A percentile compares a stretch with the other conserved stretches of the same genome.
These are phyloP conservation scores for Lathyrus oleraceus DNA, from an alignment of 306 rosid genomes.

Conservation along the genomic window DNA sequence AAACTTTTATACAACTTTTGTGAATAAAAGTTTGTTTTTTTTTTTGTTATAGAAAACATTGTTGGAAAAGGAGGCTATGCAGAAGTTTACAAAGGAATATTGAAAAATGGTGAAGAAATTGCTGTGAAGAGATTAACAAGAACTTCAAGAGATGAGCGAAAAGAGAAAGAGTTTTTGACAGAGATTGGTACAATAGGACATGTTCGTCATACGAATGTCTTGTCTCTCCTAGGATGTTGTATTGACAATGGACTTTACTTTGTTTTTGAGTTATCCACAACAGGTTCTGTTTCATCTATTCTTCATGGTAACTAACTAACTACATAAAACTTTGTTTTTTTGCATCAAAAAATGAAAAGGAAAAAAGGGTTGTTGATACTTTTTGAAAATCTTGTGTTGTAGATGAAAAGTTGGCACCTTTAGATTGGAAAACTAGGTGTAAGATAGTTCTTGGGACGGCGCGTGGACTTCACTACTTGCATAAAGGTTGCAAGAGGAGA, in stretches of 20 bases:
- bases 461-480: constrained; percentile 84
- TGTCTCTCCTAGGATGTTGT: constrained; percentile 83
- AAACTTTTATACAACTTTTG: no score
- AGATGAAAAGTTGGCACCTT: constrained; percentile 66
- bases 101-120: constrained; percentile 64
- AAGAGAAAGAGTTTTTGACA: constrained; percentile 83
- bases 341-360: not conserved
- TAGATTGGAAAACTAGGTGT: constrained; percentile 89
- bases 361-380: not conserved
- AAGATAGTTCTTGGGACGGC: constrained; percentile 82
- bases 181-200: constrained; percentile 97
- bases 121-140: constrained; percentile 88
- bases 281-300: constrained; percentile 80
- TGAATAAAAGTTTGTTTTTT: constrained; percentile 1
- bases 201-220: constrained; percentile 68
- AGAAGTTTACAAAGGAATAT: constrained; percentile 76
- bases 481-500: constrained; percentile 89
- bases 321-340: not conserved
- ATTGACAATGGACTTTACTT: constrained; percentile 87
- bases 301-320: constrained; percentile 67
- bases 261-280: constrained; percentile 72
- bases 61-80: constrained; percentile 96
- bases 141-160: constrained; percentile 72
- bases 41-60: constrained; percentile 59
- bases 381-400: not conserved